phyloP scores from a whole-genome alignment of 306 rosid genomes.

The Vigna radiata region DNA sequence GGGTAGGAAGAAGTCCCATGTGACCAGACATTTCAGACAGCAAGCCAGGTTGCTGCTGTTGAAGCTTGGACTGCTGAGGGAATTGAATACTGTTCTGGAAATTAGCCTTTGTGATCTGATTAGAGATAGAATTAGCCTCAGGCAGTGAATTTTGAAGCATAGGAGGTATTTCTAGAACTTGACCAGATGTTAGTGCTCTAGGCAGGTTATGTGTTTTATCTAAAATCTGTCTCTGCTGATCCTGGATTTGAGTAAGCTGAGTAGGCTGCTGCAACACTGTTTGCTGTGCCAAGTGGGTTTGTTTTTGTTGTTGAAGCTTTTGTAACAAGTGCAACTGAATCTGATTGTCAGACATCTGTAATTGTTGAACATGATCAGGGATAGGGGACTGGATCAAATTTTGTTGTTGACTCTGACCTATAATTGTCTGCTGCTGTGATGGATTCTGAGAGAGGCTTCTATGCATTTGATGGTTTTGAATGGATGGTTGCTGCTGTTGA shows the following conservation, averaged over 20 bases:
- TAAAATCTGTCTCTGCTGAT: slow-evolving; percentile 73
- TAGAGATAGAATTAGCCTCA: slow-evolving; percentile 55
- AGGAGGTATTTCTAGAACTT: slow-evolving; percentile 66
- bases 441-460: slow-evolving; percentile 68
- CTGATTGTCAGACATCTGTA: slow-evolving; percentile 77
- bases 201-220: slow-evolving; percentile 72
- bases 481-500: slow-evolving; percentile 73
- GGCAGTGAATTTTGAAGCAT: slow-evolving; percentile 53
- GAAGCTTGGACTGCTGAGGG: slow-evolving; percentile 73
- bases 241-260: slow-evolving; percentile 72
- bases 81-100: slow-evolving; percentile 55
- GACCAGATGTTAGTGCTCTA: slow-evolving; percentile 55
- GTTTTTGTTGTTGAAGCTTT: slow-evolving; percentile 83
- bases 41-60: slow-evolving; percentile 65
- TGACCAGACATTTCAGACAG: slow-evolving; percentile 64
- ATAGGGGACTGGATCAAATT: slow-evolving; percentile 56
- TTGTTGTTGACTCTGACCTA: slow-evolving; percentile 72
- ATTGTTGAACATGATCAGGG: slow-evolving; percentile 74
- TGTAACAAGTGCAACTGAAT: slow-evolving; percentile 75
- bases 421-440: slow-evolving; percentile 50
- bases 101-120: slow-evolving; percentile 61
- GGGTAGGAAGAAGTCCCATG: slow-evolving; percentile 53
- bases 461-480: slow-evolving; percentile 71
- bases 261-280: slow-evolving; percentile 65
- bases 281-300: slow-evolving; percentile 73